Evolutionary conservation across 2,329 filamentous ascomycete genomes (phyloP), one percentile per base, ranked within the genome.

Genomic region (Orbilia brochopaga): DNA sequence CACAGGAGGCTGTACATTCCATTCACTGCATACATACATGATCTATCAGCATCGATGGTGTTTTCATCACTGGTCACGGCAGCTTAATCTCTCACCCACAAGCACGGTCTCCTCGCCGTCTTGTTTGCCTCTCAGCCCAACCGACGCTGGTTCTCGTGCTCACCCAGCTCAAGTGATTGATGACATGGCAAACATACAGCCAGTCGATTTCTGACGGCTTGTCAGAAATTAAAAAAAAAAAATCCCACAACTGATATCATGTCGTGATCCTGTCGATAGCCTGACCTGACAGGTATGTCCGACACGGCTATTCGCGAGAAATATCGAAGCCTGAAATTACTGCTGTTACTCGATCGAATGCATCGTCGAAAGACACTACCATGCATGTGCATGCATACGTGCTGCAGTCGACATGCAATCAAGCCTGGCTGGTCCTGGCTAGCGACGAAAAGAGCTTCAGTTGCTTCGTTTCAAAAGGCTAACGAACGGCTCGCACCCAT

Each of bases 41-140:
- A 7, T 30, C 13, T 40, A 7, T 40, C 13, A 42, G 23, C 17
- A 27, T 56, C 55, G 7, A 46, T 13, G 11, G 27, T 59, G 60
- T 70, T 64, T n/a, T 70, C 66, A 70, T 70, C 59, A 60, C 42
- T 53, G 65, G 58, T 63, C 65, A 64, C 59, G 59, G 64, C 66
- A 51, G 17, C 46, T 51, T 51, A 21, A 51, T 19, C 15, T n/a
- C 46, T 2, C 27, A 60, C 24, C 21, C 19, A 51, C 40, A 37
- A 21, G 40, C 40, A 15, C 13, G n/a, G n/a, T 21, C 52, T 40
- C 19, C 40, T 57, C 19, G 37, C 27, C 8, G n/a, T 48, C 50
- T 30, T 50, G 35, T 51, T 59, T 42, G 37, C 54, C 48, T 8
- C 42, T 64, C 59, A 64, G 66, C 66, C 66, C 59, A 59, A 37